Evolutionary conservation across 805 yeast genomes (phyloP), one percentile per base, ranked within the genome.

Genomic region (Sugiyamaella qingdaonensis): DNA sequence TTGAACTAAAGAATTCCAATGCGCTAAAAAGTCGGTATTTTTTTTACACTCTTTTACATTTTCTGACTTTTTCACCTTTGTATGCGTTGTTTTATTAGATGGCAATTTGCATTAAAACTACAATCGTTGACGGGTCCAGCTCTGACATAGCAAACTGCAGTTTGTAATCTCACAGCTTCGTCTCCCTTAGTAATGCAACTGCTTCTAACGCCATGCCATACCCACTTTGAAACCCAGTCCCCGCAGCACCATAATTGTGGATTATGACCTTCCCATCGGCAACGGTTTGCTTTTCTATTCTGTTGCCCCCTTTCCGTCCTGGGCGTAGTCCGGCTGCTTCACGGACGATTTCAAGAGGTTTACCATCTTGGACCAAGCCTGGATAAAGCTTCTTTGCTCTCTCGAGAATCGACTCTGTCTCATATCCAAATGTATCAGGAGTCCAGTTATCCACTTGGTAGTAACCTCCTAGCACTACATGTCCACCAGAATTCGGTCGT

Each of bases 321-420:
- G 95, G 96, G 58, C 96, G 77, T 44, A 86, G 72, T 0, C 95
- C 95, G 5, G 90, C 83, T 1, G 79, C 86, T 37, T 80, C 83
- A 50, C 87, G 76, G 10, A 85, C 48, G 27, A 88, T 74, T 58
- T 83, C 85, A 45, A 73, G 65, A 10, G 68, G 59, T 27, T 51
- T 56, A 19, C 61, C 79, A 67, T 57, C 47, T 13, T 68, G 71
- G 51, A 77, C 61, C 41, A 86, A 73, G 5, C 34, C 37, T 2
- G 74, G 74, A 46, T 64, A 55, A 67, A 33, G 86, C 24, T 65
- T 72, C 0, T 81, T 75, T 0, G 88, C 80, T 59, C 92, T 75
- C 46, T 68, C 71, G 35, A 86, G 59, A 50, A 86, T 85, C 57
- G 84, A 85, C 37, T 77, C 76, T 1, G 86, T 79, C 62, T 85